Conservation (phyloP, 163 green algal genomes). For the Scenedesmus sp. region DNA sequence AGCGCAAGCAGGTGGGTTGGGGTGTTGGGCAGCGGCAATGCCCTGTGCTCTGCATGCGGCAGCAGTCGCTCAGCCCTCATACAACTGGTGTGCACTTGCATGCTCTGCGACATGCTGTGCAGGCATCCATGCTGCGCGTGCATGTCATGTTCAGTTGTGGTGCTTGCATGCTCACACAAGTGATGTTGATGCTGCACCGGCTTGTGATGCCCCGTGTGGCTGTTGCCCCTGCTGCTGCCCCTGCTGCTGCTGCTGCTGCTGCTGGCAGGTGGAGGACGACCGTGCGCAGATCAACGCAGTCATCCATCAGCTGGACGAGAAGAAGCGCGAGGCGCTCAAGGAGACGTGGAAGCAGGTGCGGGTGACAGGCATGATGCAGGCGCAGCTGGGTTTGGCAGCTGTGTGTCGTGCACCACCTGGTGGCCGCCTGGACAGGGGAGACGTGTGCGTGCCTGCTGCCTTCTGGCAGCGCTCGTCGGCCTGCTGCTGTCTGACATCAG, state of each 20-base stretch:
- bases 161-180: no score
- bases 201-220: neutral
- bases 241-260: neutral
- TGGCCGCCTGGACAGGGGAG: no score
- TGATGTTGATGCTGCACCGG: neutral
- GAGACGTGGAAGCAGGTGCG: constrained; percentile 93
- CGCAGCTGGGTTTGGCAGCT: no score
- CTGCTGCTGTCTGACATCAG: no score
- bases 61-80: no score
- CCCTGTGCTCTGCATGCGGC: neutral
- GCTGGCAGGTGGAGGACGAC: constrained; percentile 53
- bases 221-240: no score
- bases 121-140: no score
- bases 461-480: no score
- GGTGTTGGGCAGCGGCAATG: neutral
- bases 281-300: constrained; percentile 74
- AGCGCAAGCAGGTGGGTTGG: constrained; percentile 45
- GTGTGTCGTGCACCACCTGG: neutral
- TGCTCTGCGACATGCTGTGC: no score
- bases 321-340: constrained; percentile 92
- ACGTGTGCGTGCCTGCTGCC: no score
- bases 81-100: no score
- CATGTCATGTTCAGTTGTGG: no score
- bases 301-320: constrained; percentile 97
- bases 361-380: neutral